A percentile compares a stretch with the other conserved stretches of the same genome.
These are phyloP conservation scores for Ceratocystis papillata DNA, from an alignment of 2,329 filamentous ascomycete species.

Conservation along the genomic window DNA sequence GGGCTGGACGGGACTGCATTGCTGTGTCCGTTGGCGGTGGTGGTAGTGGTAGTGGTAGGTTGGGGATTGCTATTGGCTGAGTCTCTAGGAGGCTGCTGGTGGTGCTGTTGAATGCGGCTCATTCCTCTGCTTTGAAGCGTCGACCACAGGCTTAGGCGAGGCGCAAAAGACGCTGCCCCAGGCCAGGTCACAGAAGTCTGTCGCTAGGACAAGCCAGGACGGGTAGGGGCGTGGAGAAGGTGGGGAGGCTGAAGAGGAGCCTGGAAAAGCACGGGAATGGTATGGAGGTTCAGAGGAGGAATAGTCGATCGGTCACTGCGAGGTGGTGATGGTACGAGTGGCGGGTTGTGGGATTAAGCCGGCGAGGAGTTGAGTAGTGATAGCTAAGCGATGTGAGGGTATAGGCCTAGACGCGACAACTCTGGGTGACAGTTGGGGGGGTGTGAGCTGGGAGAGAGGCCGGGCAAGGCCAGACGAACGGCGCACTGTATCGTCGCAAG, in stretches of 20 bases:
- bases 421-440: no score
- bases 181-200: slow-evolving; percentile 21
- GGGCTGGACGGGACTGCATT: slow-evolving; percentile 13
- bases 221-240: slow-evolving; percentile 5
- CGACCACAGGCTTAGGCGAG: slow-evolving; percentile 23
- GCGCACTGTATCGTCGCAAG: no score
- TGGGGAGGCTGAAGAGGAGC: not conserved
- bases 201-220: slow-evolving; percentile 13
- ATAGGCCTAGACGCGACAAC: no score
- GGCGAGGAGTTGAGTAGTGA: not conserved
- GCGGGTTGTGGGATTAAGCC: not conserved
- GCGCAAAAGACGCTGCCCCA: slow-evolving; percentile 24
- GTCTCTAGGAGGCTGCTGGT: slow-evolving; percentile 22
- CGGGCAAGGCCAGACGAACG: no score
- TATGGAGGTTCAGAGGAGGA: not conserved
- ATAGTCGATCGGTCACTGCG: not conserved
- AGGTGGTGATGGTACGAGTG: not conserved
- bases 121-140: slow-evolving; percentile 20
- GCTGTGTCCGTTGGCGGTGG: slow-evolving; percentile 5
- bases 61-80: slow-evolving; percentile 8
- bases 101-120: slow-evolving; percentile 20
- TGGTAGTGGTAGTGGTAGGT: slow-evolving; percentile 3
- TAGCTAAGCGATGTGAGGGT: no score
- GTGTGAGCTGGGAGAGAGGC: no score
- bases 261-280: not conserved